phyloP scores from a whole-genome alignment of 176 grass and related monocot species.

The Lolium perenne region DNA sequence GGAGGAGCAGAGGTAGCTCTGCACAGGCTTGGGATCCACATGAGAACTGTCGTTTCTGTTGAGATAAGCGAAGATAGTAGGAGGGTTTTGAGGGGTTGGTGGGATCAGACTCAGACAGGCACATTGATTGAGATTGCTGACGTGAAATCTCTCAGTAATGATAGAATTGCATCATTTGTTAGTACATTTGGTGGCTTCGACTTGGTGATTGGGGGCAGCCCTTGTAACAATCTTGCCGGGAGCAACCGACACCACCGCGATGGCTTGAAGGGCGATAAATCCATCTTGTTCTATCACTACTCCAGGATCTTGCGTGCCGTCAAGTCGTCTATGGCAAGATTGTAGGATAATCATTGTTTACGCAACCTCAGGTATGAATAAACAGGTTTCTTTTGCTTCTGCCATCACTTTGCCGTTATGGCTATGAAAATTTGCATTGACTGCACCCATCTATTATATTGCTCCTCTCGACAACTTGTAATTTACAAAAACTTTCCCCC shows the following conservation, averaged over 20 bases:
- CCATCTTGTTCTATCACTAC: constrained; percentile 71
- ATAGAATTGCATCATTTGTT: constrained; percentile 44
- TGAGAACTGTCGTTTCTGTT: constrained; percentile 70
- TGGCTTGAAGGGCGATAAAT: constrained; percentile 73
- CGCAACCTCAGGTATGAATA: background rate
- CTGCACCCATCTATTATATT: background rate
- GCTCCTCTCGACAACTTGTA: background rate
- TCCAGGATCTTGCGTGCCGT: constrained; percentile 63
- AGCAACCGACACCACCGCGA: constrained; percentile 67
- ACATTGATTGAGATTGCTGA: constrained; percentile 57
- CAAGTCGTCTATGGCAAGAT: constrained; percentile 49
- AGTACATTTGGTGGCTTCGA: constrained; percentile 59
- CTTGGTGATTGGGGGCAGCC: constrained; percentile 76
- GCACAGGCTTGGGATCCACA: constrained; percentile 64
- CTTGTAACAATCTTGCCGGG: constrained; percentile 75
- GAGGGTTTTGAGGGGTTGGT: constrained; percentile 68
- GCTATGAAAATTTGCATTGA: background rate
- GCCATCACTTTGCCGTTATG: background rate
- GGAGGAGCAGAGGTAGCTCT: constrained; percentile 87
- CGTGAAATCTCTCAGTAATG: constrained; percentile 46
- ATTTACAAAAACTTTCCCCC: background rate
- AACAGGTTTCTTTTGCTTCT: background rate
- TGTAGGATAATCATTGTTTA: constrained; percentile 17
- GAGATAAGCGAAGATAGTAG: constrained; percentile 67
- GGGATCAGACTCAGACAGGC: constrained; percentile 75